A percentile compares a stretch with the other conserved stretches of the same genome.
Conservation (phyloP, 2,329 filamentous ascomycete genomes). For the Kalmusia sp. region DNA sequence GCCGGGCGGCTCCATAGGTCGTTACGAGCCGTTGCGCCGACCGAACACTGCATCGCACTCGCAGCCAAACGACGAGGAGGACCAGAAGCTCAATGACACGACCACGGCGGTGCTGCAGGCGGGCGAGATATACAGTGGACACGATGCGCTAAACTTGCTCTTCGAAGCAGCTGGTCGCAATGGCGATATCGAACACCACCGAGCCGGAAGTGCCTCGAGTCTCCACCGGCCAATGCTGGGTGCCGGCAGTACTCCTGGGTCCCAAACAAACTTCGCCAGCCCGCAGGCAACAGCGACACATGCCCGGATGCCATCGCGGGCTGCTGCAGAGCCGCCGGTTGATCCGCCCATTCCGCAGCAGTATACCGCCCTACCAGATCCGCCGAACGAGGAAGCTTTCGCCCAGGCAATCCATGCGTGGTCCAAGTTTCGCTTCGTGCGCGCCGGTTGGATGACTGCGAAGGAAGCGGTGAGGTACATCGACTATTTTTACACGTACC, state of each 20-base stretch:
- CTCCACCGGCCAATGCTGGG: constrained; percentile 42
- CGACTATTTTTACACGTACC: constrained; percentile 91
- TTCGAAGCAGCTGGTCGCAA: constrained; percentile 77
- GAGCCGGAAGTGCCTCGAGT: constrained; percentile 54
- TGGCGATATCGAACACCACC: constrained; percentile 55
- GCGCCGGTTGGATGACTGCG: constrained; percentile 94
- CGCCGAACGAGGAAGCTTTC: constrained; percentile 46
- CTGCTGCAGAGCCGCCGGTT: constrained; percentile 31
- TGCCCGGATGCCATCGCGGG: constrained; percentile 30
- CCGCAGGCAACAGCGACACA: constrained; percentile 35
- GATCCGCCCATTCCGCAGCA: constrained; percentile 41
- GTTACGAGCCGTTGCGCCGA: constrained; percentile 70
- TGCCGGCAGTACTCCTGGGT: constrained; percentile 42
- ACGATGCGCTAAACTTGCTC: constrained; percentile 89
- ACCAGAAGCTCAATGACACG: constrained; percentile 65
- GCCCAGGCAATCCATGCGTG: constrained; percentile 82
- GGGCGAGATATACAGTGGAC: constrained; percentile 82
- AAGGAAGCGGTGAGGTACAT: constrained; percentile 93
- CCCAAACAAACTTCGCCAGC: constrained; percentile 43
- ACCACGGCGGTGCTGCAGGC: constrained; percentile 66
- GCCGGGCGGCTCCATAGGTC: constrained; percentile 70
- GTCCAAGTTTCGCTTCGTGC: constrained; percentile 92
- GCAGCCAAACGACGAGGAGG: constrained; percentile 55
- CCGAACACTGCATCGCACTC: constrained; percentile 55
- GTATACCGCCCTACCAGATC: constrained; percentile 31